A percentile compares a stretch with the other conserved stretches of the same genome.
Conservation (phyloP, 345 rosid genomes). For the Atalantia buxifolia region DNA sequence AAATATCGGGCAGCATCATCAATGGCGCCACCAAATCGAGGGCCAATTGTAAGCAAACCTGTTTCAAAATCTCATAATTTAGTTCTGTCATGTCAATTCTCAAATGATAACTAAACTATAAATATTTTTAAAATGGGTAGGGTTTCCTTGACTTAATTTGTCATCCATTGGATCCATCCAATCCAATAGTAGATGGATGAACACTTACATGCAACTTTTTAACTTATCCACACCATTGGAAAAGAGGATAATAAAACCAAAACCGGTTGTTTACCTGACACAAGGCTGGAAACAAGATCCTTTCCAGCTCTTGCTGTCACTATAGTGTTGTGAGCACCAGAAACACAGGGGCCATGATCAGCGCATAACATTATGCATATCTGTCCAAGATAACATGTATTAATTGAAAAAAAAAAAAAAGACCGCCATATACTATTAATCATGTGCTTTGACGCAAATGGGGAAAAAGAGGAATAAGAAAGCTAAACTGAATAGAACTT, state of each 20-base stretch:
- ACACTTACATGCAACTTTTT: too few species aligned
- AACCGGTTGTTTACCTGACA: conserved; percentile 50
- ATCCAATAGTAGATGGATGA: too few species aligned
- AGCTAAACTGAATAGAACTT: background rate
- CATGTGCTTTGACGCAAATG: background rate
- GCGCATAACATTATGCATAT: conserved; percentile 98
- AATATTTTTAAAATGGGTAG: too few species aligned
- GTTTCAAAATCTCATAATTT: conserved; percentile 25
- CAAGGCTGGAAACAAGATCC: conserved; percentile 97
- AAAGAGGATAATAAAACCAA: background rate
- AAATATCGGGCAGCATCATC: conserved; percentile 97
- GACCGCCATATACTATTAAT: background rate
- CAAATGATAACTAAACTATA: background rate
- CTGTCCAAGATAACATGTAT: conserved; percentile 36
- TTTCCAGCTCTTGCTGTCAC: conserved; percentile 99
- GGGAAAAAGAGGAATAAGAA: background rate
- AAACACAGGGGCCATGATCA: conserved; percentile 96
- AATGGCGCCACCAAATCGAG: conserved; percentile 97
- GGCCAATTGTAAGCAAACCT: conserved; percentile 97
- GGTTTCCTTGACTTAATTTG: too few species aligned
- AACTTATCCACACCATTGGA: background rate
- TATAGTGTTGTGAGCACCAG: conserved; percentile 94
- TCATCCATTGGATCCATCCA: too few species aligned
- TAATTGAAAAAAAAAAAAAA: background rate
- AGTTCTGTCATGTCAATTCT: background rate